Evolutionary conservation across 495 filamentous ascomycete genomes (phyloP), one percentile per base, ranked within the genome.

Genomic region (Neurospora sp.): DNA sequence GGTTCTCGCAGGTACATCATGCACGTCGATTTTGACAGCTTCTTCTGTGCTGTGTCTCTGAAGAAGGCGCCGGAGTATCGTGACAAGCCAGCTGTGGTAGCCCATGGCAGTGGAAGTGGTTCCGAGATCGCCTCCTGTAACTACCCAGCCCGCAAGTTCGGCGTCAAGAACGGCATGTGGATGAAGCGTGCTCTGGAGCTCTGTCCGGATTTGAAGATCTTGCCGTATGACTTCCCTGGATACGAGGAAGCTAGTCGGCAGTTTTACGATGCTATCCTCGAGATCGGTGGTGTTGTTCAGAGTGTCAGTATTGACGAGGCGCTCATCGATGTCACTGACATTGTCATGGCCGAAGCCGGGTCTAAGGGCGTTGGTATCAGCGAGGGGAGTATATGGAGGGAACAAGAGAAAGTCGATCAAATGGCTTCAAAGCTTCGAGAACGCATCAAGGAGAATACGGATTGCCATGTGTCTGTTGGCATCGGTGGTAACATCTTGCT

Each of bases 101-200:
- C 96, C 23, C 96, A 99, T 80, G 90, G 94, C 23, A 86, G 85
- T 37, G 94, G 94, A 0, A 88, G 89, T 46, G 93, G 94, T 23
- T 97, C 94, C 1, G 96, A 98, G 78, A 97, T 99, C 75, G 96
- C 96, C 9, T 97, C 94, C 72, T 99, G 96, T 81, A 99, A 98
- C 80, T 99, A 99, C 79, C 89, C 90, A 27, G 96, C 96, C 4
- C 89, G 96, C 31, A 86, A 88, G 27, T 94, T 88, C 76, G 96
- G 94, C 0, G 85, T 98, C 70, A 97, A 93, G 79, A 98, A 98
- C 75, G 96, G 96, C 10, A 98, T 97, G 96, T 99, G 96, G 96
- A 97, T 99, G 94, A 94, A 94, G 77, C 85, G 87, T 39, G 96
- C 96, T 4, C 85, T 90, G 75, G 89, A 94, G 74, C 83, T 94